Evolutionary conservation across 805 yeast species (phyloP).

Genomic region (Cyberlindnera maritima): DNA sequence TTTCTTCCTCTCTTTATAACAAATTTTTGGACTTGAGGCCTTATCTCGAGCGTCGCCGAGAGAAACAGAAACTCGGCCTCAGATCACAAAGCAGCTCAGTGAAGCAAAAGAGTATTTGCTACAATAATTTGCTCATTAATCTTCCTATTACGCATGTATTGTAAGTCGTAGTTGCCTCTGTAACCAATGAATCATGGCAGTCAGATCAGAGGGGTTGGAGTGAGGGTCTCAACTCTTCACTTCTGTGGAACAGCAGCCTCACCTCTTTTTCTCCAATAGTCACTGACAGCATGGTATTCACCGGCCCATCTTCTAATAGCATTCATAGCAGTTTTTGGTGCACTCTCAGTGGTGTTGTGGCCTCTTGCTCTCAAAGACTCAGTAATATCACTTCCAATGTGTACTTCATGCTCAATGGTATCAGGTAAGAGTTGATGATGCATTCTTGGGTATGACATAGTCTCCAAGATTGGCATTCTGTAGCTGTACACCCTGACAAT

Average conservation of each 20-base stretch:
- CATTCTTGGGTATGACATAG: conserved; percentile 75
- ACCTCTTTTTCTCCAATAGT: conserved; percentile 87
- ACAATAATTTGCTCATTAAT: too few species aligned
- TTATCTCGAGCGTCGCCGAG: too few species aligned
- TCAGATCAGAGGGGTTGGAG: too few species aligned
- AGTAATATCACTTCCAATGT: conserved; percentile 41
- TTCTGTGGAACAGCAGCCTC: conserved; percentile 47
- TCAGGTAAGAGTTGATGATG: conserved; percentile 92
- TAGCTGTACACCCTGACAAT: conserved; percentile 64
- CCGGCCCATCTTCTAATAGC: conserved; percentile 42
- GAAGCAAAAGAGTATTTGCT: too few species aligned
- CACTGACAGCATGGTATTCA: conserved; percentile 71
- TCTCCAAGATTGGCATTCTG: conserved; percentile 55
- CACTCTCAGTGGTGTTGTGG: conserved; percentile 41
- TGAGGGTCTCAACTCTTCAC: neutral
- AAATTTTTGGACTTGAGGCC: too few species aligned
- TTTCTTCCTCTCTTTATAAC: too few species aligned
- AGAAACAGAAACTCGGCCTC: too few species aligned
- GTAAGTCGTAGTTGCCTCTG: too few species aligned
- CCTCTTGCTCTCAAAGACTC: conserved; percentile 42
- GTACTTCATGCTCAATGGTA: conserved; percentile 55
- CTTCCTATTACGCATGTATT: too few species aligned
- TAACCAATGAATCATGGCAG: too few species aligned
- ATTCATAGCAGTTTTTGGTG: conserved; percentile 56
- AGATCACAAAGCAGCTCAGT: too few species aligned